A percentile compares a stretch with the other conserved stretches of the same genome.
Conservation (phyloP, 2,329 filamentous ascomycete genomes). For the Penicillium sp. region DNA sequence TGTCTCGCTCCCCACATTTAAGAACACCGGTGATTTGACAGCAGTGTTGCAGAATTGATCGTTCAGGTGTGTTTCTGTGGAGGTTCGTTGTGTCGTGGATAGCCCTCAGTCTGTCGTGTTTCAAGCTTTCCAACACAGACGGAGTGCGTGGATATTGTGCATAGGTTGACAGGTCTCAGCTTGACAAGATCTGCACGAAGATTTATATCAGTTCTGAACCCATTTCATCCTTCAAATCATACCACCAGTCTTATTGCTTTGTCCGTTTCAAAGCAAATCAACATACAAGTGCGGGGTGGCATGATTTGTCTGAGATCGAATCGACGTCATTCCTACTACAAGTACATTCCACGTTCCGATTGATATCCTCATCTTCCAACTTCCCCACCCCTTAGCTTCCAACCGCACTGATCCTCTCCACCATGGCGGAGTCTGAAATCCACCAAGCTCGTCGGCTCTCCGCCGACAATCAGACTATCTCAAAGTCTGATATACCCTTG, state of each 20-base stretch:
- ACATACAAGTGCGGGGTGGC: slow-evolving; percentile 16
- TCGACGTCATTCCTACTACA: slow-evolving; percentile 38
- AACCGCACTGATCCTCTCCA: slow-evolving; percentile 3
- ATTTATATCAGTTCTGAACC: background rate
- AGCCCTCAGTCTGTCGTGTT: background rate
- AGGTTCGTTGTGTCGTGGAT: too few species aligned
- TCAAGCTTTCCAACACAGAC: slow-evolving; percentile 2
- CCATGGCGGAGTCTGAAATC: slow-evolving; percentile 34
- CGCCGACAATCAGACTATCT: slow-evolving; percentile 34
- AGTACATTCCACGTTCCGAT: slow-evolving; percentile 7
- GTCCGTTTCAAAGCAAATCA: background rate
- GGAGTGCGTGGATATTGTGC: slow-evolving; percentile 7
- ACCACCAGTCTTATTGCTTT: background rate
- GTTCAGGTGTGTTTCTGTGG: background rate
- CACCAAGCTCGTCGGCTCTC: slow-evolving; percentile 32
- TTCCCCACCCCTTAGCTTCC: background rate
- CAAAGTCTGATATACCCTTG: slow-evolving; percentile 44
- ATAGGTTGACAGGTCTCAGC: slow-evolving; percentile 6
- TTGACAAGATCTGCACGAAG: background rate
- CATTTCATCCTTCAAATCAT: background rate
- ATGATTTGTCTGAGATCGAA: slow-evolving; percentile 19
- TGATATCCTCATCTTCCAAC: background rate
- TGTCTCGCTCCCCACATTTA: slow-evolving; percentile 10
- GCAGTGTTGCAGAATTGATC: background rate
- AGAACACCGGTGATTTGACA: background rate